Evolutionary conservation across 2,329 filamentous ascomycete genomes (phyloP), one percentile per base, ranked within the genome.

Genomic region (Colletotrichum sp.): DNA sequence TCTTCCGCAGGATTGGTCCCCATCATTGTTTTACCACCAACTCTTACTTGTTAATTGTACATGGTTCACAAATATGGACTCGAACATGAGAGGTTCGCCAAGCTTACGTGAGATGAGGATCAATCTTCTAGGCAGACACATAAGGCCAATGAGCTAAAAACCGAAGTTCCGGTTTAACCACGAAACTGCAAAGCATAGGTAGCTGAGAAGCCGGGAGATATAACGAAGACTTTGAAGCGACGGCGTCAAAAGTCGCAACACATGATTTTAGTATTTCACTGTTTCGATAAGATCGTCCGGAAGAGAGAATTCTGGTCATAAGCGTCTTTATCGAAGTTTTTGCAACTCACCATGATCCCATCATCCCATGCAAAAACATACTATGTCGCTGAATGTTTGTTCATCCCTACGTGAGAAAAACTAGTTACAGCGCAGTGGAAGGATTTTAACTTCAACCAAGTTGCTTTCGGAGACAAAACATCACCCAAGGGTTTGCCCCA

Each of bases 281-380:
- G 16, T 10, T 3, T 43, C 1, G 2, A n/a, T 18, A n/a, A 9
- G 18, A n/a, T 18, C 10, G 8, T n/a, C 1, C 4, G 1, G 38
- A 43, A n/a, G 2, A 43, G 4, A 24, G 21, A 24, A 24, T 24
- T 24, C 21, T 24, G 21, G 21, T 24, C 21, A 24, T 24, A 24
- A 18, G 36, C 14, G 14, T 18, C 16, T 43, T 43, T 43, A n/a
- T 43, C 2, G 18, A 43, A 43, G 36, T 4, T 16, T 16, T 36
- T 36, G 34, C 34, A 36, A 2, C 4, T 8, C 34, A 36, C 16
- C 14, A 36, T 16, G 14, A 36, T 8, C 7, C 3, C 34, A 36
- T 36, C 34, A 36, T 38, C 36, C 1, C 36, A 16, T 38, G 36
- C 2, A 38, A 4, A 43, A 43, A 8, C 7, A 43, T n/a, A 10